These are phyloP conservation scores for Dunaliella primolecta DNA, from an alignment of 139 green algal genomes.

Conservation along the genomic window DNA sequence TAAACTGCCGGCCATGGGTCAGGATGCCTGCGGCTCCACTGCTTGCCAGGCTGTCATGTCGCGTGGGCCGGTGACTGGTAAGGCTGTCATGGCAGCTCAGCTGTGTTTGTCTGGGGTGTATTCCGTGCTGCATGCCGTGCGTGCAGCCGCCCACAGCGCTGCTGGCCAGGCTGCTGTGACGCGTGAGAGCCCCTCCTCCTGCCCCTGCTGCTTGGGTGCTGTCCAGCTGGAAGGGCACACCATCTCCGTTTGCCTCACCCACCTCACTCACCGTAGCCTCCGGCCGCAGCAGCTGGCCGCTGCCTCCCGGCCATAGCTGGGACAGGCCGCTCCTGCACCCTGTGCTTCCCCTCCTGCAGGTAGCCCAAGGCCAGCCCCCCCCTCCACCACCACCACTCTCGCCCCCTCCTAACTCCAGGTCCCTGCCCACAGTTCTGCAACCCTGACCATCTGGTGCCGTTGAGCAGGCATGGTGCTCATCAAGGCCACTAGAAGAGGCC, in stretches of 20 bases:
- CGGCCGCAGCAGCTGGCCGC: background rate
- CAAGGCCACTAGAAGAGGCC: no score
- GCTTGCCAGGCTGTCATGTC: background rate
- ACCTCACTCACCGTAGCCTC: no score
- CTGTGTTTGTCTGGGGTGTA: background rate
- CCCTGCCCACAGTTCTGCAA: no score
- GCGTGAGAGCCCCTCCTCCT: background rate
- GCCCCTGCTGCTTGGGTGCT: no score
- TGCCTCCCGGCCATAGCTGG: background rate
- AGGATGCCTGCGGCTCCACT: no score
- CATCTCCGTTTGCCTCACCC: no score
- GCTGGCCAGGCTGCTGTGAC: background rate
- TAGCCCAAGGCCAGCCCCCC: no score
- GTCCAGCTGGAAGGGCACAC: no score
- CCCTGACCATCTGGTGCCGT: background rate
- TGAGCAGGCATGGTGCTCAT: background rate
- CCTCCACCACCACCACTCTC: background rate
- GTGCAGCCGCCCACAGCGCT: background rate
- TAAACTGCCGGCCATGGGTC: background rate
- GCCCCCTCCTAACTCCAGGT: background rate
- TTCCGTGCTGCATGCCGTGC: background rate
- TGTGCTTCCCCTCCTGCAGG: background rate
- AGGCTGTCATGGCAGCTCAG: background rate
- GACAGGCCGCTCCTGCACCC: background rate
- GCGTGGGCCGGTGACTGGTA: background rate